Evolutionary conservation across 1,284 basidiomycete genomes (phyloP), one percentile per base, ranked within the genome.

Genomic region (Trametes versicolor): DNA sequence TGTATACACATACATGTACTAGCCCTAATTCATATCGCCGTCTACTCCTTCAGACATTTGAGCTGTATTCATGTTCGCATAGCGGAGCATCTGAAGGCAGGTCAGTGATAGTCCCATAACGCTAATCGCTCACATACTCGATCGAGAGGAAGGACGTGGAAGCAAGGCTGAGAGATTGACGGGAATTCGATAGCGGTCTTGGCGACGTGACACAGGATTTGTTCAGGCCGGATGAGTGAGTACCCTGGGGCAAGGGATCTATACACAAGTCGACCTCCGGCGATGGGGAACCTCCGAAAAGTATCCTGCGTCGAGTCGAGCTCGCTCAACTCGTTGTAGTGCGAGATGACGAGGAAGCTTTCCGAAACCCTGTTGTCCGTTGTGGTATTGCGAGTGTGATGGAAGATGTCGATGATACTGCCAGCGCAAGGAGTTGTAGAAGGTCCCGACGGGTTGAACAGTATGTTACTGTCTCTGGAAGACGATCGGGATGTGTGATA

Each of bases 151-250:
- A 36, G 34, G 34, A 36, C 13, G 13, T 36, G 34, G 13, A 36
- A 36, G 34, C 34, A 36, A 7, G 34, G 34, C 34, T 13, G 34
- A 7, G 34, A 36, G 13, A 36, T 36, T 36, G 34, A 36, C 34
- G 34, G 34, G 13, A 36, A 36, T 13, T 36, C 34, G 13, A 36
- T 36, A 13, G 34, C 34, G 13, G 45, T 47, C 45, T 47, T 47
- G n/a, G 45, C 45, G 45, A 47, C 21, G 21, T 47, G 45, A 23
- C 45, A 47, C 9, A 47, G 45, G 45, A 47, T 47, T 19, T 47
- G 17, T 47, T 47, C 19, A 23, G 45, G 45, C 9, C 45, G 45
- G n/a, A 47, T 21, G 21, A 47, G 19, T 17, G 9, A 21, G n/a
- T 21, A 8, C 23, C 21, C 45, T 17, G 19, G 45, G 17, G 45